A percentile compares a stretch with the other conserved stretches of the same genome.
These are phyloP conservation scores for Amanita rubescens DNA, from an alignment of 768 basidiomycete species.

Conservation along the genomic window DNA sequence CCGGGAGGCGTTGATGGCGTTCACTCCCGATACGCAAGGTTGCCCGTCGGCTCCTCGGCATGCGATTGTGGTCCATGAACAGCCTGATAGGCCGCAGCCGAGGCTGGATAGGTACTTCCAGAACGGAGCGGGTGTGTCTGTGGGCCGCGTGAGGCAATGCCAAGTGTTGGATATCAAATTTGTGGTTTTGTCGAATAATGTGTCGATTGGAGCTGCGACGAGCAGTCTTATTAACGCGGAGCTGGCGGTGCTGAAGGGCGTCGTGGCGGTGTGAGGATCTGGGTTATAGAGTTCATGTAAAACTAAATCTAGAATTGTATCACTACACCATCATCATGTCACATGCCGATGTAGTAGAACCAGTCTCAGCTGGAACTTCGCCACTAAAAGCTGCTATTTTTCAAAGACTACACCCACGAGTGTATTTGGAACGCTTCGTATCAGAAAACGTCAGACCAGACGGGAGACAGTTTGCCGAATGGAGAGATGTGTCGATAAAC, in stretches of 20 bases:
- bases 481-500: constrained; percentile 74
- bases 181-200: constrained; percentile 88
- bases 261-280: constrained; percentile 17
- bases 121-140: constrained; percentile 84
- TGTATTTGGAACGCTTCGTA: constrained; percentile 84
- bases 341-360: background rate
- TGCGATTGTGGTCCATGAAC: constrained; percentile 88
- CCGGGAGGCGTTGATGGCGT: constrained; percentile 68
- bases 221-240: constrained; percentile 97
- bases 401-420: constrained; percentile 82
- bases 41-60: constrained; percentile 83
- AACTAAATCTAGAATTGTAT: background rate
- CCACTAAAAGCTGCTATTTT: constrained; percentile 49
- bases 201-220: constrained; percentile 93
- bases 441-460: constrained; percentile 75
- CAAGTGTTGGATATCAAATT: constrained; percentile 94
- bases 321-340: constrained; percentile 1
- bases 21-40: constrained; percentile 70
- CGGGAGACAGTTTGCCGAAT: constrained; percentile 60
- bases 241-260: constrained; percentile 76
- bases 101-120: constrained; percentile 86
- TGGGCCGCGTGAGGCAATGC: constrained; percentile 88
- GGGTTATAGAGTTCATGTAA: background rate
- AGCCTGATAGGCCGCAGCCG: constrained; percentile 89
- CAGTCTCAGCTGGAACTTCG: background rate